Evolutionary conservation across 345 rosid species (phyloP).

Genomic region (Dipteronia sinensis): DNA sequence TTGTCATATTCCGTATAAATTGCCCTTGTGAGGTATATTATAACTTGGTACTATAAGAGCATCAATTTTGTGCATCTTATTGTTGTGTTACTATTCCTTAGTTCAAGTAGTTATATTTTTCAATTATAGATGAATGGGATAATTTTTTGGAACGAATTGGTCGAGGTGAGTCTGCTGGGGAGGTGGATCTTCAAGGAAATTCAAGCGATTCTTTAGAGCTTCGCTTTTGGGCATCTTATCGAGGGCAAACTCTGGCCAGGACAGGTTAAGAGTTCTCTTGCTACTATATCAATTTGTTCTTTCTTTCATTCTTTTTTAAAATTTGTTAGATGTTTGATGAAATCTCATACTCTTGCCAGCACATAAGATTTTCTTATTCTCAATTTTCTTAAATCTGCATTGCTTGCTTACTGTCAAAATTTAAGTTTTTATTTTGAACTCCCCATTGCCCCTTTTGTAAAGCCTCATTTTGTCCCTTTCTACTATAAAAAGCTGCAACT

Average conservation of each 20-base stretch:
- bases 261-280: constrained; percentile 60
- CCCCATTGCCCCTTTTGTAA: not conserved
- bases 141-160: constrained; percentile 94
- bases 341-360: not conserved
- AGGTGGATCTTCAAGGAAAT: constrained; percentile 72
- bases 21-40: not conserved
- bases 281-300: not conserved
- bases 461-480: not conserved
- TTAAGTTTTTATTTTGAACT: not conserved
- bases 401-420: not conserved
- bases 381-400: not conserved
- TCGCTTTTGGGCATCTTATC: constrained; percentile 97
- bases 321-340: not conserved
- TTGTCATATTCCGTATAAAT: not conserved
- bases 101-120: not conserved
- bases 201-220: constrained; percentile 87
- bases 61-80: not conserved
- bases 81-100: not conserved
- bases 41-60: not conserved
- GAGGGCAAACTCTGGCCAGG: constrained; percentile 96
- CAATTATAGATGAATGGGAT: constrained; percentile 90
- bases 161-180: constrained; percentile 65
- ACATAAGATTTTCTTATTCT: not conserved
- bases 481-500: not conserved
- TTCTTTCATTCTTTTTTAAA: not conserved